These are phyloP conservation scores for Sisymbrium irio DNA, from an alignment of 345 rosid species.

Conservation along the genomic window DNA sequence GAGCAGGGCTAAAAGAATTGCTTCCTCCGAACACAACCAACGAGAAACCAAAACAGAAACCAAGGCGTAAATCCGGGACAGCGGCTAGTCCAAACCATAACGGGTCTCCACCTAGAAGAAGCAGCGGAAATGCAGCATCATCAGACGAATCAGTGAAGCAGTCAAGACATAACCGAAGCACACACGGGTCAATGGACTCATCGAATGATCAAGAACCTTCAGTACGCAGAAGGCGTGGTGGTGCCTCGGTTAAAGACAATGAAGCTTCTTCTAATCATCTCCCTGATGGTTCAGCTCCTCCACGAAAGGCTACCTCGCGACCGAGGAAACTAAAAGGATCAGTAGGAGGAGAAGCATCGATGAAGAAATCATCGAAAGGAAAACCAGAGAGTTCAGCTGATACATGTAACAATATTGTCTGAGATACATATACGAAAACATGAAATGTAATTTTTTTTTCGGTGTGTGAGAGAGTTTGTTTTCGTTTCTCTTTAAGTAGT, in stretches of 20 bases:
- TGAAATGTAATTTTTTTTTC: constrained; percentile 3
- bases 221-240: constrained; percentile 31
- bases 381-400: constrained; percentile 30
- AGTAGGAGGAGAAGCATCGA: constrained; percentile 31
- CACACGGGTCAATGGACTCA: constrained; percentile 28
- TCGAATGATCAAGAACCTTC: constrained; percentile 28
- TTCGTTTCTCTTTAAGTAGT: background rate
- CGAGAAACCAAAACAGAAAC: constrained; percentile 30
- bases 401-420: constrained; percentile 21
- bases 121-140: constrained; percentile 24
- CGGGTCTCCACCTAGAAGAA: constrained; percentile 23
- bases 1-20: constrained; percentile 26
- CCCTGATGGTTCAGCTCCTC: constrained; percentile 34
- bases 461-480: constrained; percentile 14
- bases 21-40: constrained; percentile 18
- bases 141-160: constrained; percentile 26
- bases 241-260: constrained; percentile 1
- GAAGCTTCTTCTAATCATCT: constrained; percentile 10
- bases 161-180: constrained; percentile 27
- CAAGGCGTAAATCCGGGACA: constrained; percentile 17
- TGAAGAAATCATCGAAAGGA: constrained; percentile 29
- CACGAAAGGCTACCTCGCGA: constrained; percentile 28
- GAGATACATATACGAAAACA: constrained; percentile 21
- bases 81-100: background rate
- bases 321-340: constrained; percentile 35